Evolutionary conservation across 1,139 yeast genomes (phyloP), one percentile per base, ranked within the genome.

Genomic region (Blastobotrys arbuscula): DNA sequence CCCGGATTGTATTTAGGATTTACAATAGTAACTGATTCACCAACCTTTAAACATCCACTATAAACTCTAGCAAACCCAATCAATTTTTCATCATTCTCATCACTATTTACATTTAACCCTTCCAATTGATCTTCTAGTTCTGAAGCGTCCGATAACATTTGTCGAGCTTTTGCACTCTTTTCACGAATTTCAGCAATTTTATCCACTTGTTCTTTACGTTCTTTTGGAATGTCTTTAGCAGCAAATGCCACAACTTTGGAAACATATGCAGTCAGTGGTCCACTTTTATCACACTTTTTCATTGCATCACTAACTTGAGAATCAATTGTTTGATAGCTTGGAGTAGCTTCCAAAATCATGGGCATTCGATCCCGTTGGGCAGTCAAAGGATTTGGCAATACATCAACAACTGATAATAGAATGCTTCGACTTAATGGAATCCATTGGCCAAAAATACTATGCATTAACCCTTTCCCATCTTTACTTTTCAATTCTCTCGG

Each of bases 191-290:
- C 89, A 49, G 81, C 86, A 2, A 76, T 56, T 26, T 48, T 49
- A 30, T 56, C 59, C 19, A 41, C 50, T 10, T 53, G 44, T 30
- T 46, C 39, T 42, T 55, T 43, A 30, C 50, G 36, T 50, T 79
- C 82, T 54, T 72, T 73, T 0, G 97, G 97, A 33, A 90, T 68
- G 50, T 90, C 97, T 23, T 75, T 78, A 48, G 80, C 82, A 0
- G 96, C 95, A 19, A 92, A 76, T 0, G 97, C 87, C 2, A 92
- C 67, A 70, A 92, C 84, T 59, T 94, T 94, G 0, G 97, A 88
- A 1, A 92, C 88, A 64, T 84, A 94, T 0, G 95, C 96, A 50
- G 87, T 73, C 0, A 83, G 75, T 5, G 83, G 81, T 0, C 84
- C 84, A 1, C 70, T 67, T 42, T 75, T 65, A 45, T 82, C 84